Conservation (phyloP, 1,284 basidiomycete genomes). For the Apiotrichum porosum region DNA sequence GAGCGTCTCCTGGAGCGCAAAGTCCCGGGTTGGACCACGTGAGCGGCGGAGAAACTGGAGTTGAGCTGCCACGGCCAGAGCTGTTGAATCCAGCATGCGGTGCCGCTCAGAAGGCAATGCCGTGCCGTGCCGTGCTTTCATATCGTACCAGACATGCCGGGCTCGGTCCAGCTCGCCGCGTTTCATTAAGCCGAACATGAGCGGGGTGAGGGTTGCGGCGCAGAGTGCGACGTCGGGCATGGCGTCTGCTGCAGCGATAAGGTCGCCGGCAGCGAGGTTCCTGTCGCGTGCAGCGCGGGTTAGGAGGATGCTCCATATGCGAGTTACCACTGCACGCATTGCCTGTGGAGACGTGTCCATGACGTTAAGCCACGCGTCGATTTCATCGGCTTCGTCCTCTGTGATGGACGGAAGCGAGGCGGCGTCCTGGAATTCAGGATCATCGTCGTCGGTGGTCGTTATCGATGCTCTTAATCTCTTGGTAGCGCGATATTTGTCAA, state of each 20-base stretch:
- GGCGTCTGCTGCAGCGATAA: slow-evolving; percentile 15
- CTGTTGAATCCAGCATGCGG: slow-evolving; percentile 25
- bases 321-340: too few relatives aligned
- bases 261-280: slow-evolving; percentile 4
- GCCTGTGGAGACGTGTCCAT: too few relatives aligned
- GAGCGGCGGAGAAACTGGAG: too few relatives aligned
- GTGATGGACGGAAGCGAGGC: too few relatives aligned
- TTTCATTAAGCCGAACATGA: slow-evolving; percentile 25
- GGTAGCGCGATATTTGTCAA: too few relatives aligned
- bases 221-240: slow-evolving; percentile 14
- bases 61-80: too few relatives aligned
- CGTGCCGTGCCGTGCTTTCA: slow-evolving; percentile 10
- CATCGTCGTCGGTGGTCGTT: too few relatives aligned
- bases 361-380: too few relatives aligned
- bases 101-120: slow-evolving; percentile 1
- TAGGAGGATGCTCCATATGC: slow-evolving; percentile 9
- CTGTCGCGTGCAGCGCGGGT: slow-evolving; percentile 2
- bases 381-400: too few relatives aligned
- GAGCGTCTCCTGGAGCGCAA: slow-evolving; percentile 18
- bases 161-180: slow-evolving; percentile 16
- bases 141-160: slow-evolving; percentile 23
- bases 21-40: too few relatives aligned
- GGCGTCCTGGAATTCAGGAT: too few relatives aligned
- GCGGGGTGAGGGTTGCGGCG: slow-evolving; percentile 24
- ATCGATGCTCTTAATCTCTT: too few relatives aligned